Conservation (phyloP, 257 asterid genomes). For the Thymus quinquecostatus region DNA sequence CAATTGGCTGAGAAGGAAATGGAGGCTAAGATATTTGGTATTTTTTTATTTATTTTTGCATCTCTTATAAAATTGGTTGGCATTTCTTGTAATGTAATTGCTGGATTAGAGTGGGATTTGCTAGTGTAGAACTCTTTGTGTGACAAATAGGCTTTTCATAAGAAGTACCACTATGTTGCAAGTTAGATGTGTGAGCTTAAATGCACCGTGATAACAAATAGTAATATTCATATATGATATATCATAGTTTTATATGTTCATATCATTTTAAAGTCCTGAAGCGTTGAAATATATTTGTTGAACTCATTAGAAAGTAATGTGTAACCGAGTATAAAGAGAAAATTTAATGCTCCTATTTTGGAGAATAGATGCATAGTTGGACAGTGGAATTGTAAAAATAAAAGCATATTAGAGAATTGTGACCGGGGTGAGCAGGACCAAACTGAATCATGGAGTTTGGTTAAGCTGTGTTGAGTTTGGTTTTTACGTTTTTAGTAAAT, state of each 20-base stretch:
- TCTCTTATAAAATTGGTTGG: constrained; percentile 9
- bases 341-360: neutral
- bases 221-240: neutral
- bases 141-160: constrained; percentile 18
- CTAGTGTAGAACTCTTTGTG: neutral
- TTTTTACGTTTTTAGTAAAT: neutral
- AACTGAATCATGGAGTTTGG: neutral
- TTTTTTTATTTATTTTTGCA: neutral
- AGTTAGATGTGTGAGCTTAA: neutral
- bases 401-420: neutral
- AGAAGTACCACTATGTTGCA: constrained; percentile 18
- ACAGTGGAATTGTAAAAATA: neutral
- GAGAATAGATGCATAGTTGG: constrained; percentile 11
- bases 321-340: neutral
- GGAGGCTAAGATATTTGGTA: constrained; percentile 76
- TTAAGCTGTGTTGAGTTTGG: neutral
- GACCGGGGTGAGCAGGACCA: neutral
- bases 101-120: constrained; percentile 10
- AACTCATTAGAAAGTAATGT: constrained; percentile 3
- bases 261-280: neutral
- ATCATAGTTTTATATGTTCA: neutral
- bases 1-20: constrained; percentile 67
- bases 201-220: neutral
- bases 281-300: neutral
- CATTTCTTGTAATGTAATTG: neutral